Evolutionary conservation across 2,329 filamentous ascomycete genomes (phyloP), one percentile per base, ranked within the genome.

Genomic region (Gaeumannomyces sp.): DNA sequence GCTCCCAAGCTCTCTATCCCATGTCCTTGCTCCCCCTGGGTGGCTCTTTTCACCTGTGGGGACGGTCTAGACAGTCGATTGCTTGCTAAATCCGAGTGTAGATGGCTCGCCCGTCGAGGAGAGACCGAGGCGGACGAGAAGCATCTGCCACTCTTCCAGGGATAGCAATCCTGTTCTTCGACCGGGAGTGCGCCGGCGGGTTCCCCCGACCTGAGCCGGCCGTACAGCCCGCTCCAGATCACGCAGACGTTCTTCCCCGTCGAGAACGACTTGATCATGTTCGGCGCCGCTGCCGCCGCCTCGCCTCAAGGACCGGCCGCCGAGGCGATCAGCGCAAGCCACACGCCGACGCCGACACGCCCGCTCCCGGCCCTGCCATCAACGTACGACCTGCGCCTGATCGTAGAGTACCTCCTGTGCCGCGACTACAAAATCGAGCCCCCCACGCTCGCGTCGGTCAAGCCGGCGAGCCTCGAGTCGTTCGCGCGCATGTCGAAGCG

Each of bases 101-200:
- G 45, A n/a, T 62, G 22, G 61, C 28, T 16, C 22, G 16, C 25
- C 38, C 56, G 28, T 28, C 61, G 28, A 31, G 50, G 25, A 31
- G 38, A 22, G 27, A 62, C 45, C 61, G 38, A 28, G 28, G n/a
- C 28, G 11, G 45, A 53, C 45, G 45, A 53, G 22, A 22, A n/a
- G 28, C 27, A 62, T 22, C 27, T 31, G 61, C 61, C 28, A n/a
- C 35, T 64, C 11, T 38, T 50, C 28, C 56, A 50, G 57, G 50
- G 22, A 19, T 64, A 33, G 53, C 62, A 11, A 60, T 64, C n/a
- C 56, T 64, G 16, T 64, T 64, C 27, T 64, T 59, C 58, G 62
- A 64, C 7, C 33, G 56, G 22, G 62, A 64, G 38, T 64, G 56
- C 38, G 56, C 27, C 33, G 62, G 62, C 4, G 31, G 28, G 27